These are phyloP conservation scores for Phytophthora colocasiae DNA, from an alignment of 352 stramenopile genomes.

Conservation along the genomic window DNA sequence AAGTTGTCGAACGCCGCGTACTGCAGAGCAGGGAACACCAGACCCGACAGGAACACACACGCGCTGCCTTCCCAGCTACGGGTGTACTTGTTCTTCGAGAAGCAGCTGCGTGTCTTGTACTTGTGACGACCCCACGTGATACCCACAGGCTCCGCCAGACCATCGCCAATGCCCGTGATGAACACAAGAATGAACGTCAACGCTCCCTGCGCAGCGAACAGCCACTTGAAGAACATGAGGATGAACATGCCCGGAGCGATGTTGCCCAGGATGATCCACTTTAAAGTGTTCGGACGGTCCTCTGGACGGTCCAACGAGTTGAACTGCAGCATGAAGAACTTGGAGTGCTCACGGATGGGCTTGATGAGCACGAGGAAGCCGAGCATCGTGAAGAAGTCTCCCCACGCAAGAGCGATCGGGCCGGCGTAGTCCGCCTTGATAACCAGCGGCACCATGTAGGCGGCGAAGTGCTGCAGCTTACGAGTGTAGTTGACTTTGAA, in stretches of 20 bases:
- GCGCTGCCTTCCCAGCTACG: constrained; percentile 85
- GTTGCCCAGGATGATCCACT: constrained; percentile 88
- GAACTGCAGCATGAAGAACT: constrained; percentile 91
- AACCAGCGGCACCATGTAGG: constrained; percentile 84
- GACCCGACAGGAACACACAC: constrained; percentile 80
- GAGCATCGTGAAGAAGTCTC: constrained; percentile 84
- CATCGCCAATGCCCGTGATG: constrained; percentile 83
- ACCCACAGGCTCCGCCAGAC: constrained; percentile 77
- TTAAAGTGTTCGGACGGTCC: constrained; percentile 85
- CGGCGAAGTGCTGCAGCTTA: constrained; percentile 86
- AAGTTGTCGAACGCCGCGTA: constrained; percentile 84
- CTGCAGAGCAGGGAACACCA: constrained; percentile 82
- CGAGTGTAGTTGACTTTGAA: constrained; percentile 93
- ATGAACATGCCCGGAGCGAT: constrained; percentile 74
- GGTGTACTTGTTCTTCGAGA: constrained; percentile 87
- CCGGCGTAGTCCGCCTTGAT: constrained; percentile 72
- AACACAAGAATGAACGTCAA: constrained; percentile 85
- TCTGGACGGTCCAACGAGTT: constrained; percentile 88
- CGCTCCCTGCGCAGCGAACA: constrained; percentile 60
- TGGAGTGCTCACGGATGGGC: constrained; percentile 77
- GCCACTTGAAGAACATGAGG: constrained; percentile 88
- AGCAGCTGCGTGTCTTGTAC: constrained; percentile 86
- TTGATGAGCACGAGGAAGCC: constrained; percentile 88
- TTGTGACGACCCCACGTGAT: constrained; percentile 87
- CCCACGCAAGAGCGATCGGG: constrained; percentile 76